phyloP scores from a whole-genome alignment of 371 early-diverging fungal genomes.

The Saksenaea vasiformis region DNA sequence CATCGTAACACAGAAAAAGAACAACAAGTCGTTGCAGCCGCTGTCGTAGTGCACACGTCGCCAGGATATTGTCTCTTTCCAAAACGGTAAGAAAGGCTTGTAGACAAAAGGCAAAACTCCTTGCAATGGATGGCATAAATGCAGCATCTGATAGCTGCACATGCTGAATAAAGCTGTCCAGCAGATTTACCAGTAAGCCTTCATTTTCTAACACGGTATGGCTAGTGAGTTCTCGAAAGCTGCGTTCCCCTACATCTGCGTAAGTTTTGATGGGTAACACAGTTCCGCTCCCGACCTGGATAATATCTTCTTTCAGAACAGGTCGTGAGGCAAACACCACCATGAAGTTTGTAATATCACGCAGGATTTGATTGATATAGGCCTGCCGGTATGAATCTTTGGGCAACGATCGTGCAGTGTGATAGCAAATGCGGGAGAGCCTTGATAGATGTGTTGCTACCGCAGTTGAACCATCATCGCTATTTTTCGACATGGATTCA shows the following conservation, averaged over 20 bases:
- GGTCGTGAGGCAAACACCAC: constrained; percentile 25
- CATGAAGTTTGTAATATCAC: constrained; percentile 24
- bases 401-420: background rate
- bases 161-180: constrained; percentile 32
- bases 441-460: background rate
- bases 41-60: constrained; percentile 2
- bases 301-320: constrained; percentile 19
- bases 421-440: background rate
- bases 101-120: constrained; percentile 21
- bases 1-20: constrained; percentile 26
- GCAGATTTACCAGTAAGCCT: constrained; percentile 11
- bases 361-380: constrained; percentile 10
- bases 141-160: constrained; percentile 16
- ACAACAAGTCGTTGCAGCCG: constrained; percentile 23
- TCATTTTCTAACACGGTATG: constrained; percentile 10
- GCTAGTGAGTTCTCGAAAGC: constrained; percentile 4
- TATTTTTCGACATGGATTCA: background rate
- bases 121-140: constrained; percentile 6
- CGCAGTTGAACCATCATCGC: background rate
- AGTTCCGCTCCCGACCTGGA: constrained; percentile 9
- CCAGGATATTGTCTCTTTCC: background rate
- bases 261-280: constrained; percentile 14
- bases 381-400: background rate
- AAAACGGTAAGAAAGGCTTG: constrained; percentile 19
- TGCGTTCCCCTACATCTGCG: constrained; percentile 25